Conservation (phyloP, 441 rosid genomes). For the Dalechampia spathulata region DNA sequence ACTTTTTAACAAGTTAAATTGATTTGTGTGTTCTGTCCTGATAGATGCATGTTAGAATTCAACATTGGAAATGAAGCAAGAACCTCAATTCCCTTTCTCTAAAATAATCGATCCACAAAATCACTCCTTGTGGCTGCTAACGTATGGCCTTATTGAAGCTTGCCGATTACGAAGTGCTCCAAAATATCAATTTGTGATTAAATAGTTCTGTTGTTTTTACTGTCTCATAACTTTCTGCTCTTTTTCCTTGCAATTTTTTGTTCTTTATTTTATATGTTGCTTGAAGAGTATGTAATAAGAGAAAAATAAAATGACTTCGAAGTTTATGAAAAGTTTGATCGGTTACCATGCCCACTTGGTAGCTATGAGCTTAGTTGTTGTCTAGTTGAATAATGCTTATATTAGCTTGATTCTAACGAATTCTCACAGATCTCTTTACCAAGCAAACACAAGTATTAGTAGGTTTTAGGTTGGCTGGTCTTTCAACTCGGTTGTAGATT, state of each 20-base stretch:
- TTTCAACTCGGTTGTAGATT: neutral
- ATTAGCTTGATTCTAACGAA: neutral
- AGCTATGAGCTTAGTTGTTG: neutral
- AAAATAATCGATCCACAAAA: neutral
- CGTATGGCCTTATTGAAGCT: neutral
- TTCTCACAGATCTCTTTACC: neutral
- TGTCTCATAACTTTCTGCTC: neutral
- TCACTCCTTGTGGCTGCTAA: neutral
- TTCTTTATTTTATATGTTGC: neutral
- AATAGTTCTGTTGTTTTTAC: neutral
- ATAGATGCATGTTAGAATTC: neutral
- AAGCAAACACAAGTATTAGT: neutral
- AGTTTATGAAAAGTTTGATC: neutral
- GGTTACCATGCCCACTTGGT: neutral
- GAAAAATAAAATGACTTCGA: neutral
- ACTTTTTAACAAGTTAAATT: neutral
- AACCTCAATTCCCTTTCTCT: neutral
- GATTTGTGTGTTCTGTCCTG: neutral
- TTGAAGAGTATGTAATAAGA: neutral
- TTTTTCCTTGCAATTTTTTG: neutral
- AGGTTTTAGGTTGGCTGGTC: neutral
- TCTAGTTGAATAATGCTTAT: neutral
- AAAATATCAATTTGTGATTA: neutral
- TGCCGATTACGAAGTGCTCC: neutral
- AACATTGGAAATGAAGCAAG: neutral